phyloP scores from a whole-genome alignment of 805 yeast species.

The Danielia reshetovae region DNA sequence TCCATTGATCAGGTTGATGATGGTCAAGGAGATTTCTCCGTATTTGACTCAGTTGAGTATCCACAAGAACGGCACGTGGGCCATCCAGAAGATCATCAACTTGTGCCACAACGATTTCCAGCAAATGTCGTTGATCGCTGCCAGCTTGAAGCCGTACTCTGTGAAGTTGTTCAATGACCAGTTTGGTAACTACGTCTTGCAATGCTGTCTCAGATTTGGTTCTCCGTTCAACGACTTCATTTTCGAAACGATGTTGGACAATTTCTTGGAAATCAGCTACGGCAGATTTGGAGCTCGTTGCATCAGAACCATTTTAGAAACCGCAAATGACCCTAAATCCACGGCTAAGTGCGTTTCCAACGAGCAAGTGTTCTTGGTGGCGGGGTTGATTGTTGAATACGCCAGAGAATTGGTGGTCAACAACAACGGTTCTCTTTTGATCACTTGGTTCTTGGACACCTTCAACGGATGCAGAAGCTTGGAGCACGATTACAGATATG shows the following conservation, averaged over 20 bases:
- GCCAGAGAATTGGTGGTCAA: slow-evolving; percentile 77
- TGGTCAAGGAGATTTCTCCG: slow-evolving; percentile 75
- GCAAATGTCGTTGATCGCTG: slow-evolving; percentile 58
- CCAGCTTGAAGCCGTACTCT: slow-evolving; percentile 72
- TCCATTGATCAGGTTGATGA: slow-evolving; percentile 67
- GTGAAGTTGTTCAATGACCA: slow-evolving; percentile 89
- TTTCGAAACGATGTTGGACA: slow-evolving; percentile 73
- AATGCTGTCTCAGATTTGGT: slow-evolving; percentile 88
- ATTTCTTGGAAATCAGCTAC: slow-evolving; percentile 75
- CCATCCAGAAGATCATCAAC: slow-evolving; percentile 91
- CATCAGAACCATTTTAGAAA: slow-evolving; percentile 86
- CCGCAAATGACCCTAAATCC: slow-evolving; percentile 46
- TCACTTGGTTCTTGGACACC: slow-evolving; percentile 94
- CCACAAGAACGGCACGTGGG: slow-evolving; percentile 99
- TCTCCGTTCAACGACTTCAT: slow-evolving; percentile 87
- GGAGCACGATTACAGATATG: slow-evolving; percentile 52
- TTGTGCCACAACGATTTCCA: slow-evolving; percentile 46
- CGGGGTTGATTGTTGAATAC: slow-evolving; percentile 73
- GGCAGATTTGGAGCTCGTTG: slow-evolving; percentile 96
- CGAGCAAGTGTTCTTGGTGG: slow-evolving; percentile 68
- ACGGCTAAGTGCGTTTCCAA: slow-evolving; percentile 26
- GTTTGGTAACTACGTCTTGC: slow-evolving; percentile 94
- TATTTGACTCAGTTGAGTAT: slow-evolving; percentile 87
- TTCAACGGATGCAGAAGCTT: slow-evolving; percentile 21
- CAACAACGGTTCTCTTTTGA: slow-evolving; percentile 80